These are phyloP conservation scores for Tephrocybe rancida DNA, from an alignment of 768 basidiomycete species.

Conservation along the genomic window DNA sequence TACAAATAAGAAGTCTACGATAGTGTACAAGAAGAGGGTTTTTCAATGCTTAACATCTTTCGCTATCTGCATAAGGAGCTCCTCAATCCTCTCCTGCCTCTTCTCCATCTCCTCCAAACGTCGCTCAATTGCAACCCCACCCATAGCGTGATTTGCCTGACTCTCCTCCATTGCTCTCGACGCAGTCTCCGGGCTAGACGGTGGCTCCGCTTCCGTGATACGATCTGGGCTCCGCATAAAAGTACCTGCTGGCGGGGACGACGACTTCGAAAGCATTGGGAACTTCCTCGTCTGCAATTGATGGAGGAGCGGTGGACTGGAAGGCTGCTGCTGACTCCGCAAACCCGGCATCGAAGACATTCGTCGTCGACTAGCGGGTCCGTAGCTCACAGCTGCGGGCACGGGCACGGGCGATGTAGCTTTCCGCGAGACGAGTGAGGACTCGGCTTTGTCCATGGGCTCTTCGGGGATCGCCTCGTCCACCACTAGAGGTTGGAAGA, in stretches of 20 bases:
- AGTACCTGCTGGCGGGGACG: slow-evolving; percentile 14
- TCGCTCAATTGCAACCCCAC: slow-evolving; percentile 6
- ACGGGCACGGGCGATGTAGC: slow-evolving; percentile 10
- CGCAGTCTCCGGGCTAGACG: slow-evolving; percentile 24
- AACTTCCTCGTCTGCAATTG: slow-evolving; percentile 26
- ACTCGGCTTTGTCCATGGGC: slow-evolving; percentile 13
- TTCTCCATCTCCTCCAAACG: slow-evolving; percentile 40
- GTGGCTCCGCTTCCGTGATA: slow-evolving; percentile 3
- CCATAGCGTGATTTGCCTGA: slow-evolving; percentile 4
- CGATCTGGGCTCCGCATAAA: slow-evolving; percentile 23
- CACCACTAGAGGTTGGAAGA: slow-evolving; percentile 68
- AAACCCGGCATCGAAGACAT: slow-evolving; percentile 37
- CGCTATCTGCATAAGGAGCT: slow-evolving; percentile 40
- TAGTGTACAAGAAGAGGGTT: neutral
- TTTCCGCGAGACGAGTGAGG: neutral
- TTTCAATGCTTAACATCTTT: slow-evolving; percentile 21
- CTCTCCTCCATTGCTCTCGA: slow-evolving; percentile 23
- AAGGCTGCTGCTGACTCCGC: slow-evolving; percentile 17
- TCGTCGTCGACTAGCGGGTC: slow-evolving; percentile 44
- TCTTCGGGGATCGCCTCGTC: slow-evolving; percentile 47
- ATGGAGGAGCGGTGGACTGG: slow-evolving; percentile 15
- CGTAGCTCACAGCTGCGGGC: slow-evolving; percentile 39
- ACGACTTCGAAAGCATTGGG: slow-evolving; percentile 22
- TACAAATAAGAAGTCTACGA: no score
- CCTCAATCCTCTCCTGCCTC: slow-evolving; percentile 49